These are phyloP conservation scores for Sarocladiaceae sp. DNA, from an alignment of 2,329 filamentous ascomycete species.

Conservation along the genomic window DNA sequence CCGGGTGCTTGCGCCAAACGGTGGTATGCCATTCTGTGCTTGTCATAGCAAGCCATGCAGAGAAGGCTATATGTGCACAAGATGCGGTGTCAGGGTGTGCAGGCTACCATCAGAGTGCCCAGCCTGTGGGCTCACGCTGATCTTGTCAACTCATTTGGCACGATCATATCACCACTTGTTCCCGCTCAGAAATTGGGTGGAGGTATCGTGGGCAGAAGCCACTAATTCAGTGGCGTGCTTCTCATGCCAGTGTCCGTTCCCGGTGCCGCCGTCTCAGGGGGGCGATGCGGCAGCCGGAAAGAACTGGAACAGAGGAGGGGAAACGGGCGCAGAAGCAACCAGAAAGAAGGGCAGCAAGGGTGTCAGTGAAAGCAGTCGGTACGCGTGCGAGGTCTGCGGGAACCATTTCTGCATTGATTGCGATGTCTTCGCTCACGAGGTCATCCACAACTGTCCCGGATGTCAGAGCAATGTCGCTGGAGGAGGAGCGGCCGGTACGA, in stretches of 20 bases:
- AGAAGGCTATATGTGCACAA: constrained; percentile 86
- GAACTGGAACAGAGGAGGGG: constrained; percentile 6
- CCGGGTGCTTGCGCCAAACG: constrained; percentile 65
- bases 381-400: constrained; percentile 81
- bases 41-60: constrained; percentile 80
- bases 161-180: constrained; percentile 93
- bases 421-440: constrained; percentile 90
- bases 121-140: constrained; percentile 84
- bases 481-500: constrained; percentile 13
- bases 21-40: constrained; percentile 72
- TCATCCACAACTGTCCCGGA: constrained; percentile 92
- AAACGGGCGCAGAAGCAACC: constrained; percentile 17
- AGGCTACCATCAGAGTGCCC: constrained; percentile 86
- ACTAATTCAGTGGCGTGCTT: constrained; percentile 62
- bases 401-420: constrained; percentile 98
- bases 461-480: constrained; percentile 56
- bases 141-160: constrained; percentile 88
- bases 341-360: constrained; percentile 44
- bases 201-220: constrained; percentile 80
- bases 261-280: constrained; percentile 29
- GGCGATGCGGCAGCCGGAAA: constrained; percentile 14
- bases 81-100: constrained; percentile 87
- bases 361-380: constrained; percentile 80
- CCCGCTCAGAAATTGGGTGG: constrained; percentile 83
- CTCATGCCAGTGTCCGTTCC: constrained; percentile 73